A percentile compares a stretch with the other conserved stretches of the same genome.
Evolutionary conservation across 1,284 basidiomycete species (phyloP).

Genomic region (Cryptococcus sp.): DNA sequence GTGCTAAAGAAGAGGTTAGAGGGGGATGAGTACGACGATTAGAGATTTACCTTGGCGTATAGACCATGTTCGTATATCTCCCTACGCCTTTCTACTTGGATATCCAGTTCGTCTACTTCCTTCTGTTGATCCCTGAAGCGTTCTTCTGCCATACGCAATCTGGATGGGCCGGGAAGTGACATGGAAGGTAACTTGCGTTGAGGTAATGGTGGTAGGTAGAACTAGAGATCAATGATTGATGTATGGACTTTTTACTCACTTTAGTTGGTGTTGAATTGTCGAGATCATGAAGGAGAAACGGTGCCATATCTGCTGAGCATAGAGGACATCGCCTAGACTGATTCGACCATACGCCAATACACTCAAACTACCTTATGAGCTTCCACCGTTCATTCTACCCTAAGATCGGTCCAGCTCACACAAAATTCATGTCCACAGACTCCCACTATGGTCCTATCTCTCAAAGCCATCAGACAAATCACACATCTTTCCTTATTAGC

Average conservation of each 20-base stretch:
- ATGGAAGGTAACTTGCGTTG: slow-evolving; percentile 11
- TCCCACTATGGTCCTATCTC: slow-evolving; percentile 73
- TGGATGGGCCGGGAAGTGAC: slow-evolving; percentile 13
- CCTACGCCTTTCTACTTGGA: slow-evolving; percentile 56
- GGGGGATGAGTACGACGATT: neutral
- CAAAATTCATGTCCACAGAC: slow-evolving; percentile 75
- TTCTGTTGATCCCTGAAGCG: slow-evolving; percentile 43
- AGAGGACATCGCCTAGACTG: slow-evolving; percentile 62
- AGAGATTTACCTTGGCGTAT: slow-evolving; percentile 64
- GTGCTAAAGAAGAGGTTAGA: slow-evolving; percentile 55
- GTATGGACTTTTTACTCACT: too few relatives aligned
- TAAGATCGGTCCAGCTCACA: slow-evolving; percentile 27
- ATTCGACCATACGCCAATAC: slow-evolving; percentile 77
- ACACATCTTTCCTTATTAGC: slow-evolving; percentile 41
- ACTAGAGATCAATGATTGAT: slow-evolving; percentile 44
- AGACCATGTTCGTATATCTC: slow-evolving; percentile 69
- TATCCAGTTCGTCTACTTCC: slow-evolving; percentile 61
- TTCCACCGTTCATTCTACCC: neutral
- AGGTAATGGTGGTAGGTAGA: slow-evolving; percentile 65
- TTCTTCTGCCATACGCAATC: slow-evolving; percentile 3
- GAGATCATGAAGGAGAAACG: slow-evolving; percentile 69
- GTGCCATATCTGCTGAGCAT: slow-evolving; percentile 67
- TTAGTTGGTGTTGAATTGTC: slow-evolving; percentile 37
- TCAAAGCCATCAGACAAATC: slow-evolving; percentile 70
- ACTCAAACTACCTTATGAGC: slow-evolving; percentile 60